Base-by-base conservation (phyloP, 306 rosid genomes). In the Clitoria ternatea region DNA sequence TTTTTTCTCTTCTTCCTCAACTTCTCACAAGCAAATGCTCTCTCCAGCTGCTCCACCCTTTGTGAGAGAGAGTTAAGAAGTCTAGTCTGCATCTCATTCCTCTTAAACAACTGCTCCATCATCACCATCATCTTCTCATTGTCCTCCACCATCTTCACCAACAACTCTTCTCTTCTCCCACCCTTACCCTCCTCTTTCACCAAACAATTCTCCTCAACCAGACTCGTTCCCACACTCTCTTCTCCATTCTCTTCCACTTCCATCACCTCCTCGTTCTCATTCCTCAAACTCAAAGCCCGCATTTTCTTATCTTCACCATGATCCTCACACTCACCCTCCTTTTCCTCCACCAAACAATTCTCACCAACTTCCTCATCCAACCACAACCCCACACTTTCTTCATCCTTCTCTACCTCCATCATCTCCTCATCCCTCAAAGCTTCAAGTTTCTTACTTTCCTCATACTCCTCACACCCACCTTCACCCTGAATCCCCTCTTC, bases 31-130 rank as follows among this genome's bases (percentile, higher is more conserved):
- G 68, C 27, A 13, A 78, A 57, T 13, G 89, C 87, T 70, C 72
- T 88, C 78, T 90, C 96, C 29, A 90, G 65, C n/a, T 66, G 78
- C 36, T 72, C 90, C 42, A 92, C 96, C 42, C 96, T 81, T 1
- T 79, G 85, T 0, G 89, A 65, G 52, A 92, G 84, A 11, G 88
- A 84, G 44, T 75, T 72, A 0, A 90, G 76, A 59, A 88, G 30
- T 47, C 36, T 35, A 5, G 83, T 85, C 22, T 92, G 96, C 77
- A 44, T 61, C 30, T 80, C 84, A 47, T 88, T 90, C 72, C 61
- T 76, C 73, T 85, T 69, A 52, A 69, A 75, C 50, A 90, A 63
- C 48, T 82, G 77, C 1, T 62, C 53, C 92, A 92, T 85, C 83
- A 88, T 57, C 8, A 66, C 61, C 85, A 83, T 83, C 88, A 88